Base-by-base conservation (phyloP, 2,329 filamentous ascomycete genomes). In the Fusarium setosum region DNA sequence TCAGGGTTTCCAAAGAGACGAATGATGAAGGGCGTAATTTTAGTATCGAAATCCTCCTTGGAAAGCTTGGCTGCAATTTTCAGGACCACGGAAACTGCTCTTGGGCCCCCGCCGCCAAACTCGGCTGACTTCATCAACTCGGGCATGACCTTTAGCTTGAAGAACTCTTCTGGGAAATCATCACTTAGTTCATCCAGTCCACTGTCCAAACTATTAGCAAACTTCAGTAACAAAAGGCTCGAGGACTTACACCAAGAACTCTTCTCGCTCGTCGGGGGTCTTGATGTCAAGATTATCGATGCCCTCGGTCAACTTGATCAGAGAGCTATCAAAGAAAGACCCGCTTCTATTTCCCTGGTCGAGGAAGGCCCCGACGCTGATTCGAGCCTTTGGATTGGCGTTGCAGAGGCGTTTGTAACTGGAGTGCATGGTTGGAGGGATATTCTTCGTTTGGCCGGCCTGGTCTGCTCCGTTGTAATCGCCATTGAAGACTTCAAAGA, bases 41-140 rank as follows among this genome's bases (percentile, higher is more conserved):
- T 92, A 8, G 87, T 76, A 42, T 96, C 92, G 75, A 96, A 99
- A 76, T 99, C 96, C 10, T 98, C 96, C 61, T 91, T 90, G 3
- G 92, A 88, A 37, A 99, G 82, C 74, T 97, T 98, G 7, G 89
- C 83, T 5, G 93, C 89, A 70, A 99, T 97, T 74, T 97, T 97
- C 83, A 98, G 89, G 37, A 97, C 92, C 2, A 97, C 89, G 1
- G 85, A 82, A 60, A 99, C 92, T 1, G 97, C 94, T 74, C 97
- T 96, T 0, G 95, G 92, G 0, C 96, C 96, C 24, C 96, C 96
- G 11, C 95, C 96, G 8, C 96, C 96, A 76, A 97, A 99, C 73
- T 99, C 96, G n/a, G 98, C 94, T 0, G 94, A 97, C 75, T 98
- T 99, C n/a, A 99, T 85, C 26, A 99, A 82, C 75, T 99, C 96